A percentile compares a stretch with the other conserved stretches of the same genome.
Evolutionary conservation across 2,329 filamentous ascomycete genomes (phyloP).

Genomic region (Colletotrichum orchidophilum): DNA sequence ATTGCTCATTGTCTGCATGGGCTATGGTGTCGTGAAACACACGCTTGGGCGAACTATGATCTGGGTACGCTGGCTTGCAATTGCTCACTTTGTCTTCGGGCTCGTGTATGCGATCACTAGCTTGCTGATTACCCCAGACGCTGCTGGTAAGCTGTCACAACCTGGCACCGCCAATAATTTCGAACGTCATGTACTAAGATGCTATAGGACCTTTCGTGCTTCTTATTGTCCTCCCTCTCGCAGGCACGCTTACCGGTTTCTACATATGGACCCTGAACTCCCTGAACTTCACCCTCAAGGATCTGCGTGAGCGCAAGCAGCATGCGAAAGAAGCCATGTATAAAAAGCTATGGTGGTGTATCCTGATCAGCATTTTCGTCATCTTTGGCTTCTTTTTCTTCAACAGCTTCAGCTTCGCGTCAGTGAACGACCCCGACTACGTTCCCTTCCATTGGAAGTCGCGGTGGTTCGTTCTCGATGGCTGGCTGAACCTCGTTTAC

Average conservation of each 20-base stretch:
- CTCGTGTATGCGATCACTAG: slow-evolving; percentile 92
- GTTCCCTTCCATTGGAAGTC: slow-evolving; percentile 98
- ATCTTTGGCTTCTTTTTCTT: slow-evolving; percentile 99
- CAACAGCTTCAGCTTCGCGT: slow-evolving; percentile 95
- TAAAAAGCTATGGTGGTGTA: slow-evolving; percentile 98
- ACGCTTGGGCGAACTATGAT: slow-evolving; percentile 94
- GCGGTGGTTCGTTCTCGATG: slow-evolving; percentile 95
- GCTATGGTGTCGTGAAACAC: slow-evolving; percentile 96
- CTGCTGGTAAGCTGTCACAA: slow-evolving; percentile 64
- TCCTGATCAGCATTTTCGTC: slow-evolving; percentile 88
- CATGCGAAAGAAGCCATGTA: slow-evolving; percentile 96
- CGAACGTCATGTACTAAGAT: slow-evolving; percentile 13
- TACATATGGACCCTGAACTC: slow-evolving; percentile 99
- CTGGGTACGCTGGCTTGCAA: slow-evolving; percentile 88
- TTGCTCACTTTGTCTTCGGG: slow-evolving; percentile 94
- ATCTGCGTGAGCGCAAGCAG: slow-evolving; percentile 93
- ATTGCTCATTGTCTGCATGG: slow-evolving; percentile 98
- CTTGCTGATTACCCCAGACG: slow-evolving; percentile 88
- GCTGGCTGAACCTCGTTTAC: slow-evolving; percentile 97
- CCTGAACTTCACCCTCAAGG: slow-evolving; percentile 93
- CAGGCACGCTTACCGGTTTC: slow-evolving; percentile 92
- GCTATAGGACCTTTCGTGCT: slow-evolving; percentile 81
- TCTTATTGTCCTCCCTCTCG: slow-evolving; percentile 90
- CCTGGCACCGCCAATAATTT: neutral
- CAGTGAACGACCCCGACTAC: slow-evolving; percentile 84